These are phyloP conservation scores for Nissolia schottii DNA, from an alignment of 306 rosid species.

Conservation along the genomic window DNA sequence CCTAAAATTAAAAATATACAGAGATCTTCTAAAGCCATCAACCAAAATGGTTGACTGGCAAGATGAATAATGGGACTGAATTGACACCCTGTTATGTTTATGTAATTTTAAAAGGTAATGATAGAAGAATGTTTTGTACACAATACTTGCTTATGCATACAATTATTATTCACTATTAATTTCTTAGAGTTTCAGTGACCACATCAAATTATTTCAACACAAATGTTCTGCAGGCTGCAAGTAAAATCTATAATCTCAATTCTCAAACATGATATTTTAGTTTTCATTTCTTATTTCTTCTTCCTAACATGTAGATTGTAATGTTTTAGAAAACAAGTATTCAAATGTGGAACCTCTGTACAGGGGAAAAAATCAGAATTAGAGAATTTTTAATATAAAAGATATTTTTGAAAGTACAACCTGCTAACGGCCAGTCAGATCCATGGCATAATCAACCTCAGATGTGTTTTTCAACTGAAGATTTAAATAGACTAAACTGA, in stretches of 20 bases:
- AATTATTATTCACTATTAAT: not conserved
- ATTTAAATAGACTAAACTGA: not conserved
- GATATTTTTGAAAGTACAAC: not conserved
- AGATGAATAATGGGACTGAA: not conserved
- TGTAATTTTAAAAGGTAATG: not conserved
- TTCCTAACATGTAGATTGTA: not conserved
- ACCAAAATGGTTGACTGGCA: not conserved
- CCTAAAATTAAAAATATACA: conserved; percentile 1
- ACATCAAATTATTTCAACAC: not conserved
- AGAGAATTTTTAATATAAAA: too few species aligned
- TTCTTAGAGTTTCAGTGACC: not conserved
- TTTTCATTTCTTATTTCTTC: not conserved
- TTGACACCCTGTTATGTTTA: not conserved
- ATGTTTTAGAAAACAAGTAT: not conserved
- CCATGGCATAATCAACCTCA: not conserved
- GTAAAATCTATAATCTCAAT: not conserved
- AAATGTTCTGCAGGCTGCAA: not conserved
- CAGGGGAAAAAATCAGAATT: not conserved
- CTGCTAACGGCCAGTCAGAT: not conserved
- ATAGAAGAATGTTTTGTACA: not conserved
- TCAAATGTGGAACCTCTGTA: not conserved
- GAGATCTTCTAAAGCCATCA: not conserved
- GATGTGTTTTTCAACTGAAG: not conserved
- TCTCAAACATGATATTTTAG: too few species aligned
- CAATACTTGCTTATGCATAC: not conserved